Evolutionary conservation across 2,329 filamentous ascomycete genomes (phyloP).

Genomic region (Pseudocercospora musae): DNA sequence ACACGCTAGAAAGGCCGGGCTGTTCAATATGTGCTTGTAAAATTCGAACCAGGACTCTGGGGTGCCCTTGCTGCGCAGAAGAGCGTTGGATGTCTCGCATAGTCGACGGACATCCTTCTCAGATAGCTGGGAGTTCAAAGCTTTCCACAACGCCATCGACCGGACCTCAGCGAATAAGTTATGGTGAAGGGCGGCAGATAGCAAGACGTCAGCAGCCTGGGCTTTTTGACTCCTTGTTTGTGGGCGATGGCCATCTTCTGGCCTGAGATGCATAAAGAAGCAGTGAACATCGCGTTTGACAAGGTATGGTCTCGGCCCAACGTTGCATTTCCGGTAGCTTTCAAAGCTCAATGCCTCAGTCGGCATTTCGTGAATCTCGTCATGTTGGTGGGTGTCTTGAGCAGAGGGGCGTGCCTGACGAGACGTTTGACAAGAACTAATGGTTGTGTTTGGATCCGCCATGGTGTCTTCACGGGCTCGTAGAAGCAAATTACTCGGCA

Average conservation of each 20-base stretch:
- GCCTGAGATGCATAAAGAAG: background rate
- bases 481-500: background rate
- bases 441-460: background rate
- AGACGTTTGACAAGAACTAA: background rate
- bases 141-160: background rate
- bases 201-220: background rate
- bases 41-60: background rate
- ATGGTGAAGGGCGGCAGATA: background rate
- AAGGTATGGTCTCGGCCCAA: background rate
- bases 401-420: background rate
- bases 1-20: background rate
- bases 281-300: background rate
- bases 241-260: background rate
- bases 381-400: background rate
- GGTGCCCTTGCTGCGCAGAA: background rate
- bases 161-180: background rate
- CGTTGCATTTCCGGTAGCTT: background rate
- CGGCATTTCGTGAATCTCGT: background rate
- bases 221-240: background rate
- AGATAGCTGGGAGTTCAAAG: background rate
- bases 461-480: background rate
- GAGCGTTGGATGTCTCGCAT: background rate
- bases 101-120: background rate
- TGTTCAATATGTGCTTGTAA: background rate
- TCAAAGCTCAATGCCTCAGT: background rate